These are phyloP conservation scores for Ophiostoma piceae DNA, from an alignment of 2,329 filamentous ascomycete genomes.

Conservation along the genomic window DNA sequence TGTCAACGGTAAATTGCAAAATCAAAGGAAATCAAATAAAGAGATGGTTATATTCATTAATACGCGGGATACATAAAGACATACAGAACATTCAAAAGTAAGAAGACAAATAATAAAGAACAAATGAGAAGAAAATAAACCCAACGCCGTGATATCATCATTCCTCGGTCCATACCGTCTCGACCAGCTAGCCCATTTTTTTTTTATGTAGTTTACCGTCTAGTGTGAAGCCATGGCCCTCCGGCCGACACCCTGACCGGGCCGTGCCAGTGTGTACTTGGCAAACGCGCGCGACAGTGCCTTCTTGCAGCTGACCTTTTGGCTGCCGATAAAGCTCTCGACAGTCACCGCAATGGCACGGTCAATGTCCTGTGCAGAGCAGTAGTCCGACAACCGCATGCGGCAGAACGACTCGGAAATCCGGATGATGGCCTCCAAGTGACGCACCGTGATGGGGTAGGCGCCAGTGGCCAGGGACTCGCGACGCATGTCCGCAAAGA, in stretches of 20 bases:
- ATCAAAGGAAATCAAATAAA: not conserved
- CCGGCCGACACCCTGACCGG: conserved; percentile 35
- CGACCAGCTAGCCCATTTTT: not conserved
- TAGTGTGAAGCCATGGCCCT: conserved; percentile 25
- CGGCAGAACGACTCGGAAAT: conserved; percentile 92
- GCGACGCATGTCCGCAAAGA: conserved; percentile 94
- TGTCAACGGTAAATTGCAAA: not conserved
- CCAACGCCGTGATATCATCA: conserved; percentile 15
- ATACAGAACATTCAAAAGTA: not conserved
- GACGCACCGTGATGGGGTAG: conserved; percentile 96
- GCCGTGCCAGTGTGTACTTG: conserved; percentile 70
- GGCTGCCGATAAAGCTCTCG: conserved; percentile 89
- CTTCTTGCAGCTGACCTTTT: conserved; percentile 98
- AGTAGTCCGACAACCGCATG: conserved; percentile 97
- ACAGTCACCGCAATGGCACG: conserved; percentile 95
- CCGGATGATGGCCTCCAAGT: conserved; percentile 95
- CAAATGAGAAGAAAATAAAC: conserved; percentile 9
- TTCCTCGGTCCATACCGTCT: not conserved
- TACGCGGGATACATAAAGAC: conserved; percentile 4
- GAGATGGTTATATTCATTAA: not conserved
- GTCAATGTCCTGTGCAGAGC: conserved; percentile 83
- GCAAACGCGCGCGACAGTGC: conserved; percentile 89
- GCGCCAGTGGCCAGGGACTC: conserved; percentile 91
- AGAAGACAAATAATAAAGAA: not conserved
- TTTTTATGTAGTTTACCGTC: not conserved